These are phyloP conservation scores for Kwoniella newhampshirensis DNA, from an alignment of 768 basidiomycete genomes.

Conservation along the genomic window DNA sequence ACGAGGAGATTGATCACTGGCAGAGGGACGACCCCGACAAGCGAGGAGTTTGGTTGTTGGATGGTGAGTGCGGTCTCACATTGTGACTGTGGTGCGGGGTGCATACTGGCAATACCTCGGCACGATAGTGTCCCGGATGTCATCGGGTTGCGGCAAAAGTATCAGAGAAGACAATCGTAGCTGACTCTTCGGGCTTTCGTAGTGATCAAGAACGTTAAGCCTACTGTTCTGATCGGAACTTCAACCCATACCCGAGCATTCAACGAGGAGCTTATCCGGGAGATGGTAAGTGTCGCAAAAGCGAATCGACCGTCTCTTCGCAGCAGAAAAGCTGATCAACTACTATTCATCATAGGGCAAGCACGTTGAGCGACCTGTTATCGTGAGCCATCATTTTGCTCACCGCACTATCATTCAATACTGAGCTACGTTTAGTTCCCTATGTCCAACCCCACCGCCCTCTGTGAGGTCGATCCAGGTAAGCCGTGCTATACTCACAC, in stretches of 20 bases:
- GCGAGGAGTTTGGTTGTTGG: conserved; percentile 46
- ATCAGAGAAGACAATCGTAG: no score
- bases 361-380: conserved; percentile 70
- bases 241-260: conserved; percentile 73
- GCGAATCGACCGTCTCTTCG: no score
- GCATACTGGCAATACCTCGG: no score
- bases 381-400: conserved; percentile 52
- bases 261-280: conserved; percentile 49
- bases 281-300: conserved; percentile 56
- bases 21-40: conserved; percentile 42
- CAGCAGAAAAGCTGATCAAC: no score
- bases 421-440: conserved; percentile 39
- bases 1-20: conserved; percentile 51
- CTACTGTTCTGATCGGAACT: conserved; percentile 80
- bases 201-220: conserved; percentile 70
- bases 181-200: no score
- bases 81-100: no score
- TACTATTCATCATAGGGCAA: conserved; percentile 45
- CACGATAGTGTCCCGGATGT: no score
- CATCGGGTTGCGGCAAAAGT: no score
- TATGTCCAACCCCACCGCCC: conserved; percentile 74
- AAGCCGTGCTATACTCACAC: not conserved
- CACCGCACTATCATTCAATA: conserved; percentile 3
- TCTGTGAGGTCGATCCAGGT: conserved; percentile 62
- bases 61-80: conserved; percentile 58